These are phyloP conservation scores for Leccinellum luteum DNA, from an alignment of 768 basidiomycete genomes.

Conservation along the genomic window DNA sequence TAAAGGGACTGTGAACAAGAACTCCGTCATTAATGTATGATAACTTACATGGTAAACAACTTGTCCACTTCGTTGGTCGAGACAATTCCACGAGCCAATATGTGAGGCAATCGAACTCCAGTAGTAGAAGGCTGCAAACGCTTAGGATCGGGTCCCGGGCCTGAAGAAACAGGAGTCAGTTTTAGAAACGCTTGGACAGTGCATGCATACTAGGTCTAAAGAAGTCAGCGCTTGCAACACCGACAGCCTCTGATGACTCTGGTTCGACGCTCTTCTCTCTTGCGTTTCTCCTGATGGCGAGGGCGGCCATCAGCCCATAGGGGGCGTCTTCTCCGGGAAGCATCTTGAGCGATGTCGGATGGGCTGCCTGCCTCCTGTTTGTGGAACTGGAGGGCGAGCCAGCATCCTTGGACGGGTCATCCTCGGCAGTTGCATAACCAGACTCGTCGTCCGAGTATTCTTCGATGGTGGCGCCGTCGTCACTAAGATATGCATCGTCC, in stretches of 20 bases:
- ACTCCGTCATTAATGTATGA: neutral
- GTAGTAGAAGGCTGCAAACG: constrained; percentile 36
- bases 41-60: constrained; percentile 65
- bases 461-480: constrained; percentile 36
- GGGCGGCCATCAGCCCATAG: constrained; percentile 72
- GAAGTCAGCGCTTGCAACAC: constrained; percentile 66
- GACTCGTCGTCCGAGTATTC: constrained; percentile 37
- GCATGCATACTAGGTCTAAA: constrained; percentile 54
- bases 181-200: neutral
- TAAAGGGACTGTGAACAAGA: constrained; percentile 28
- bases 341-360: constrained; percentile 47
- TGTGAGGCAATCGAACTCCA: constrained; percentile 57
- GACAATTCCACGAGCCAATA: constrained; percentile 62
- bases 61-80: constrained; percentile 64
- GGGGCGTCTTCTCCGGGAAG: constrained; percentile 63
- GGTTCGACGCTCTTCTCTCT: constrained; percentile 42
- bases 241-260: constrained; percentile 49
- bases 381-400: constrained; percentile 32
- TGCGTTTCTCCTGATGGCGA: constrained; percentile 48
- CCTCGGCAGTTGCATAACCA: constrained; percentile 26
- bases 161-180: constrained; percentile 25
- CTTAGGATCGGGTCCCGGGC: constrained; percentile 41
- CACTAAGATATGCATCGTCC: constrained; percentile 35
- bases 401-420: constrained; percentile 20
- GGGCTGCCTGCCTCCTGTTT: constrained; percentile 39